These are phyloP conservation scores for Cenchrus americanus DNA, from an alignment of 176 grass and related monocot species.

Conservation along the genomic window DNA sequence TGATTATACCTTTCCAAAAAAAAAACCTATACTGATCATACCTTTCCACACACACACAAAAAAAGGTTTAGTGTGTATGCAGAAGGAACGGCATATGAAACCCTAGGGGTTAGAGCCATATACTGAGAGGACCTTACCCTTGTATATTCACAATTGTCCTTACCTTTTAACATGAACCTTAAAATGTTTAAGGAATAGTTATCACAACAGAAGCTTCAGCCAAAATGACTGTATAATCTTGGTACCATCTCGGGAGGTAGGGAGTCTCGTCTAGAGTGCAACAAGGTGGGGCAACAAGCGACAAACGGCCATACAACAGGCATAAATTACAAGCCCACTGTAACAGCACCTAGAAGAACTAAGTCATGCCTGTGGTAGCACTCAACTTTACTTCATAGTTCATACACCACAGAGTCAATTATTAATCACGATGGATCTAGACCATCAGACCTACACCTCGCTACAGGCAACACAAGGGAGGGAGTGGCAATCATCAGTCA, in stretches of 20 bases:
- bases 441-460: background rate
- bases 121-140: background rate
- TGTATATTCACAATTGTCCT: background rate
- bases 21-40: too few relatives aligned
- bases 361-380: background rate
- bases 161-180: background rate
- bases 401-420: background rate
- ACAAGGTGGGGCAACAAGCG: background rate
- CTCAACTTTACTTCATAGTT: background rate
- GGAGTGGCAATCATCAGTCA: background rate
- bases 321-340: background rate
- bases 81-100: background rate
- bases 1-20: too few relatives aligned
- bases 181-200: background rate
- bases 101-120: background rate
- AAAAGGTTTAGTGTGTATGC: background rate
- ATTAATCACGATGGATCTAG: background rate
- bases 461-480: conserved; percentile 5
- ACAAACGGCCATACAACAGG: background rate
- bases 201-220: background rate
- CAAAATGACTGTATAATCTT: background rate
- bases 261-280: background rate
- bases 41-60: too few relatives aligned
- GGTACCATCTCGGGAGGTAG: background rate
- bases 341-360: background rate